phyloP scores from a whole-genome alignment of 306 rosid genomes.

The Luffa acutangula region DNA sequence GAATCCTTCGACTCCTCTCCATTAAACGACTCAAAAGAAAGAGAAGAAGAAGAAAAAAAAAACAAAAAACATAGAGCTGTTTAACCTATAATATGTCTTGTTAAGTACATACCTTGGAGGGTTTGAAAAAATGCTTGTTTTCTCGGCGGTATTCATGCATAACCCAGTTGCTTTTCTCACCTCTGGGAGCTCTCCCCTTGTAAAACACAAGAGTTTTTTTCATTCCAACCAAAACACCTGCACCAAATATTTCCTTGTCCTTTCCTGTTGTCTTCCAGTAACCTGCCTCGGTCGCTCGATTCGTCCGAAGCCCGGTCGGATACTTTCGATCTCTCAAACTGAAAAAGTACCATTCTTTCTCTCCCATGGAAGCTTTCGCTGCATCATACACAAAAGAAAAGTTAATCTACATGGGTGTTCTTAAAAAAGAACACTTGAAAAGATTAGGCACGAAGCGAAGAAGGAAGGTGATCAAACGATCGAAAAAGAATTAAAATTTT shows the following conservation, averaged over 20 bases:
- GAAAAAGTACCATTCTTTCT: conserved; percentile 89
- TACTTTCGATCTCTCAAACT: conserved; percentile 72
- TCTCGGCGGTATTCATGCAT: conserved; percentile 84
- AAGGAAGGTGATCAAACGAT: no score
- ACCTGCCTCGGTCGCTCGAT: conserved; percentile 83
- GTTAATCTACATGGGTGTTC: no score
- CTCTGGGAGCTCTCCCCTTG: conserved; percentile 90
- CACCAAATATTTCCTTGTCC: conserved; percentile 61
- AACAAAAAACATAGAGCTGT: no score
- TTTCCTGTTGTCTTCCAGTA: conserved; percentile 97
- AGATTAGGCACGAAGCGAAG: neutral
- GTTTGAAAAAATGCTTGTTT: conserved; percentile 36
- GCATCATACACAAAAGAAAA: neutral
- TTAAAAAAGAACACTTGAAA: neutral
- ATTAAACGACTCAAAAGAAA: no score
- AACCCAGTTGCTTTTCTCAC: conserved; percentile 92
- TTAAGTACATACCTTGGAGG: conserved; percentile 41
- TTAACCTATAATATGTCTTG: neutral
- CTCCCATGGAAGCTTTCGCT: conserved; percentile 90
- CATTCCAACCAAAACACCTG: conserved; percentile 55
- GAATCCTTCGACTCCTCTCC: no score
- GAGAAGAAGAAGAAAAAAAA: no score
- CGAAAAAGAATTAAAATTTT: no score
- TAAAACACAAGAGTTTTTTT: conserved; percentile 95
- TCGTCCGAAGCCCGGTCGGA: conserved; percentile 85